These are phyloP conservation scores for Boletus reticuloceps DNA, from an alignment of 768 basidiomycete genomes.

Conservation along the genomic window DNA sequence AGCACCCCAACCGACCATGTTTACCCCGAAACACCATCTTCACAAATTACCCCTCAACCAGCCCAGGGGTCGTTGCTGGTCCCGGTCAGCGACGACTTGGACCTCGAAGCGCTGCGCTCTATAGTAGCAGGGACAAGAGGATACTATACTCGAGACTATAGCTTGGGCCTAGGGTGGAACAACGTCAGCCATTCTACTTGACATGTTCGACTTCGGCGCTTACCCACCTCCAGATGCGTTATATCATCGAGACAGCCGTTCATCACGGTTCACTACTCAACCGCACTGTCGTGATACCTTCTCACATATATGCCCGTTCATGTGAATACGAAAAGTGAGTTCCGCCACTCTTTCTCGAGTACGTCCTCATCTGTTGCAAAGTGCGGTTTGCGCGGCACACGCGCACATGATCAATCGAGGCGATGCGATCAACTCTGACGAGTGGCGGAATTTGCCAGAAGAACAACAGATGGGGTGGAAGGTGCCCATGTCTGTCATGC, in stretches of 20 bases:
- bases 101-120: conserved; percentile 31
- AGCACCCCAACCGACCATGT: background rate
- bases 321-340: conserved; percentile 36
- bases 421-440: conserved; percentile 39
- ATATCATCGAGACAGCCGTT: conserved; percentile 46
- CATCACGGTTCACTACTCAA: conserved; percentile 43
- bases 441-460: conserved; percentile 40
- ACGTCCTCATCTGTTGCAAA: conserved; percentile 8
- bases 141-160: conserved; percentile 44
- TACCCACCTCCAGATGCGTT: conserved; percentile 37
- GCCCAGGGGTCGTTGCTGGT: conserved; percentile 10
- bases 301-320: conserved; percentile 44
- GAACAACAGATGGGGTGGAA: conserved; percentile 37
- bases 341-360: background rate
- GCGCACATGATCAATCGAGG: conserved; percentile 44
- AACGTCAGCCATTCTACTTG: conserved; percentile 32
- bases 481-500: conserved; percentile 37
- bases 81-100: conserved; percentile 22
- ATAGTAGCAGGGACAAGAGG: conserved; percentile 39
- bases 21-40: background rate
- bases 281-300: conserved; percentile 42
- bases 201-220: background rate
- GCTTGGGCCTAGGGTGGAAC: conserved; percentile 46
- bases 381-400: conserved; percentile 39
- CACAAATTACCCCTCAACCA: background rate